Evolutionary conservation across 345 rosid genomes (phyloP).

Genomic region (Carallia brachiata): DNA sequence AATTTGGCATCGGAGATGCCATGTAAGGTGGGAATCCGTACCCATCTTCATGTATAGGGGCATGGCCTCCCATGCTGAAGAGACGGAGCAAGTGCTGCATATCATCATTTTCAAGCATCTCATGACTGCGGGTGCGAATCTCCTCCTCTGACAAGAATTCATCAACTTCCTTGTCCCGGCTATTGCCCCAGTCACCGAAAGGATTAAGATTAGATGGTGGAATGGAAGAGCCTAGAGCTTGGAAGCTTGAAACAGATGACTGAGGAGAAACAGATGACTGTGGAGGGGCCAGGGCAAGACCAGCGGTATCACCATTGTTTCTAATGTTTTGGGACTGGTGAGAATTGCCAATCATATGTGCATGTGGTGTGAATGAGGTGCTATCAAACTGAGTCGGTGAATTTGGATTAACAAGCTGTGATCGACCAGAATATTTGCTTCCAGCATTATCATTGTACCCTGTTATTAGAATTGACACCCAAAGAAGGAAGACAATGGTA

Average conservation of each 20-base stretch:
- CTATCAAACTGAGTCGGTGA: conserved; percentile 45
- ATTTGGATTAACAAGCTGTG: conserved; percentile 55
- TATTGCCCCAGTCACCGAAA: conserved; percentile 78
- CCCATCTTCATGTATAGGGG: conserved; percentile 62
- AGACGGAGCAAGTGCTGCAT: conserved; percentile 86
- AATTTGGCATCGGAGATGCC: conserved; percentile 73
- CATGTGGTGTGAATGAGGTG: conserved; percentile 40
- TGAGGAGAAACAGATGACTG: conserved; percentile 40
- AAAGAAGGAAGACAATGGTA: neutral
- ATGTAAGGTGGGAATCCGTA: conserved; percentile 49
- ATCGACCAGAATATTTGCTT: conserved; percentile 45
- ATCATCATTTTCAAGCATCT: conserved; percentile 96
- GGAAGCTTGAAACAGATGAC: conserved; percentile 51
- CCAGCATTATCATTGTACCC: conserved; percentile 54
- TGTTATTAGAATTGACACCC: conserved; percentile 23
- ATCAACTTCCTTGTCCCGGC: conserved; percentile 62
- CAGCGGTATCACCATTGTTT: conserved; percentile 43
- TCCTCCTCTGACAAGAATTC: conserved; percentile 87
- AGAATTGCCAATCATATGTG: conserved; percentile 43
- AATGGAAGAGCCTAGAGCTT: conserved; percentile 37
- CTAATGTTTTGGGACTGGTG: conserved; percentile 46
- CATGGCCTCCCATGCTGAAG: conserved; percentile 79
- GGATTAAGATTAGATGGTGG: conserved; percentile 53
- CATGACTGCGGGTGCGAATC: conserved; percentile 79
- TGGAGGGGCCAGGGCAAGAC: conserved; percentile 73